phyloP scores from a whole-genome alignment of 2,329 filamentous ascomycete species.

The Exophiala alcalophila region DNA sequence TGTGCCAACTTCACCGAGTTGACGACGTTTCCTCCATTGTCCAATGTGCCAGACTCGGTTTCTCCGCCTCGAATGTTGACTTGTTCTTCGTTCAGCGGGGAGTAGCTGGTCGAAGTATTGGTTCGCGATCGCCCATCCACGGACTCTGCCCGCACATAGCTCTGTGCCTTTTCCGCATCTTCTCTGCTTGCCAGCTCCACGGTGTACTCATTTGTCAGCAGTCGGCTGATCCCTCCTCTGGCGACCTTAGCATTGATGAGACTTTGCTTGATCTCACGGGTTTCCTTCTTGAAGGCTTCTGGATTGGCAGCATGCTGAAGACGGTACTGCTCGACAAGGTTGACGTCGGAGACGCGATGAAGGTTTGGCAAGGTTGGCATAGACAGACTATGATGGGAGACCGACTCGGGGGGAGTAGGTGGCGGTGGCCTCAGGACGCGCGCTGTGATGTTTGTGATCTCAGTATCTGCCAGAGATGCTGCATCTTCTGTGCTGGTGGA shows the following conservation, averaged over 20 bases:
- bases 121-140: too few relatives aligned
- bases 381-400: slow-evolving; percentile 10
- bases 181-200: slow-evolving; percentile 24
- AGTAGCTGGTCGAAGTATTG: background rate
- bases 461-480: slow-evolving; percentile 3
- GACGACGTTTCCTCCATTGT: background rate
- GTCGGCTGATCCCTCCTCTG: slow-evolving; percentile 8
- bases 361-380: slow-evolving; percentile 21
- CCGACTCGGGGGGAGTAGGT: slow-evolving; percentile 11
- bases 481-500: background rate
- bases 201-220: slow-evolving; percentile 22
- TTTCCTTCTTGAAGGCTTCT: slow-evolving; percentile 18
- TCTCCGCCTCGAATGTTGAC: background rate
- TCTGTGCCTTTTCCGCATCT: slow-evolving; percentile 14
- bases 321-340: slow-evolving; percentile 19
- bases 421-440: slow-evolving; percentile 12
- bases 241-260: slow-evolving; percentile 18
- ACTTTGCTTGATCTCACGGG: slow-evolving; percentile 12
- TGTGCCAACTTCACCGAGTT: too few relatives aligned
- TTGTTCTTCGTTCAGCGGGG: background rate
- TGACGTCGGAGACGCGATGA: slow-evolving; percentile 14
- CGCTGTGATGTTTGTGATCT: background rate
- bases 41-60: background rate
- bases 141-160: too few relatives aligned
- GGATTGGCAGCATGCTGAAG: slow-evolving; percentile 11